Evolutionary conservation across 257 asterid genomes (phyloP), one percentile per base, ranked within the genome.

Genomic region (Petrea volubilis): DNA sequence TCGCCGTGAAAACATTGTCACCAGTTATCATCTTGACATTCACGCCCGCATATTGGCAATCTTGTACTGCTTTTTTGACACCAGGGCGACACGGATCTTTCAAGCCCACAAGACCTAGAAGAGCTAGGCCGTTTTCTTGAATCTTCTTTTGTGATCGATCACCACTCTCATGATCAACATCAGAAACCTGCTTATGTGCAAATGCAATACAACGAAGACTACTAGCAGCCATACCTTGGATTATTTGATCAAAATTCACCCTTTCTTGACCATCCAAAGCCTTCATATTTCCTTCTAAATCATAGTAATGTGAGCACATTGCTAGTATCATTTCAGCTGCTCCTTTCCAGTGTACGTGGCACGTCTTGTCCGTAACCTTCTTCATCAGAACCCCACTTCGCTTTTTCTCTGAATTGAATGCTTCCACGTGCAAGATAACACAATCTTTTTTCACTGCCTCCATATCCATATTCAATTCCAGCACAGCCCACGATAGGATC

Each of bases 341-440:
- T 21, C 94, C 94, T 72, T 83, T 87, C 94, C 94, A 85, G 57
- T 85, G 89, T 14, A 74, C 83, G 40, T 83, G 80, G 17, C 36
- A 1, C 0, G 79, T 73, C 12, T 17, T 47, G 7, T 80, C 86
- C 3, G 13, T 27, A 6, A 46, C 58, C 27, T 72, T 72, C 9
- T n/a, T 65, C 55, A 31, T 15, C 20, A 67, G 17, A 44, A 66
- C 46, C 5, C 73, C 78, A 34, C 78, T 64, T 33, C 61, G 20
- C 67, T 74, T 74, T 17, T 65, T 74, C 36, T 29, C 60, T 0
- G 78, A 74, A 47, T 56, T 74, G 60, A 74, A 74, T 41, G 78
- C 51, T 65, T 66, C 68, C 3, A 65, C 78, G 7, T 56, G 60
- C 12, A 74, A 28, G 46, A 67, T 29, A 5, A 15, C 15, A 34